Evolutionary conservation across 306 rosid genomes (phyloP), one percentile per base, ranked within the genome.

Genomic region (Dryas drummondii): DNA sequence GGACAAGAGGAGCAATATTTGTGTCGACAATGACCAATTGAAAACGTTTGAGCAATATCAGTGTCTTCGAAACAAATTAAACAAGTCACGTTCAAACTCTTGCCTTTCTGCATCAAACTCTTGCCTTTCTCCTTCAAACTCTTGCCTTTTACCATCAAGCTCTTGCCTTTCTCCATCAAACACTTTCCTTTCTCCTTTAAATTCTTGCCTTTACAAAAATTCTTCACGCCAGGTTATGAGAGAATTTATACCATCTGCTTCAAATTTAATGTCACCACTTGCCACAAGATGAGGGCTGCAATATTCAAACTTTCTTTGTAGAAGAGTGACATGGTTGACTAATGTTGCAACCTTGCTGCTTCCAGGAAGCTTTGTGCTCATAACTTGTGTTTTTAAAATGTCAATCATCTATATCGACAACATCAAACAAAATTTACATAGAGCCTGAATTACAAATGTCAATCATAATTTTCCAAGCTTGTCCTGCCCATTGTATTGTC

Each of bases 11-110:
- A 79, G 84, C 96, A 91, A 71, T 82, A 91, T 50, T 87, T 71
- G 84, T 91, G 97, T 7, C 73, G 82, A 76, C 97, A 91, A 54
- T 81, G 88, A 84, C 84, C 90, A 48, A 91, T 83, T 0, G 84
- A 82, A 74, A 89, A 86, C 79, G 89, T 72, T 54, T 60, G 66
- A 81, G 45, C 75, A 52, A 53, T 68, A 78, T 84, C 86, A 59
- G 78, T 68, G 72, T 89, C 94, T 80, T 91, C 97, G 57, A 89
- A 83, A 80, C 97, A 91, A 74, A 91, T 89, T 65, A 80, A 79
- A 83, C 94, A 89, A 76, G 85, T 73, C 74, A 84, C 87, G 22
- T 22, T 22, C 22, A 22, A 22, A 22, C 22, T 22, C 22, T 22
- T 22, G 22, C 22, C 22, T 22, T 22, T 22, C 22, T 22, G 0